These are phyloP conservation scores for Penicillium digitatum DNA, from an alignment of 2,329 filamentous ascomycete species.

Conservation along the genomic window DNA sequence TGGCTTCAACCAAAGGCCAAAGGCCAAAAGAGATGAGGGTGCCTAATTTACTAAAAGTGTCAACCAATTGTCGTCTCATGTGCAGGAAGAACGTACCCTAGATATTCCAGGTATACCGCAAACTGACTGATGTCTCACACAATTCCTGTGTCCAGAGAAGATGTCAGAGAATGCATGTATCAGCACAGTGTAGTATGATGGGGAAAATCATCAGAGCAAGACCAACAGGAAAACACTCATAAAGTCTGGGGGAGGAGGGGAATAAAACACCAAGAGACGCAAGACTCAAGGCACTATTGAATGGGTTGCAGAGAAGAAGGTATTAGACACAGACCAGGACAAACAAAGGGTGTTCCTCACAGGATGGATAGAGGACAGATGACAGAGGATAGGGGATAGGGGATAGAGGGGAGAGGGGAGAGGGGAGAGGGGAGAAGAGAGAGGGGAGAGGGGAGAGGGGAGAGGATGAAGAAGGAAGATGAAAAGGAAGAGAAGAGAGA, in stretches of 20 bases:
- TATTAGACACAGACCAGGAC: neutral
- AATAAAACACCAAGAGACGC: neutral
- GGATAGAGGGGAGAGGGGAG: neutral
- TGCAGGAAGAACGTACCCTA: neutral
- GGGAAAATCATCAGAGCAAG: neutral
- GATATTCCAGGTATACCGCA: neutral
- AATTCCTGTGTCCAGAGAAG: neutral
- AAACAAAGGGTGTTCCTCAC: neutral
- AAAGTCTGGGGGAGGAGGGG: neutral
- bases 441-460: neutral
- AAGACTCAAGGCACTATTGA: neutral
- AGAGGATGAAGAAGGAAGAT: neutral
- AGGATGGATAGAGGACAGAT: neutral
- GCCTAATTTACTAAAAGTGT: neutral
- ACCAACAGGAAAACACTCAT: neutral
- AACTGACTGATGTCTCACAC: neutral
- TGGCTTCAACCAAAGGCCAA: neutral
- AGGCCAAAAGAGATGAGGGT: neutral
- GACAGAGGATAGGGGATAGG: neutral
- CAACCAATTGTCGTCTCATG: neutral
- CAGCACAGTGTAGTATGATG: neutral
- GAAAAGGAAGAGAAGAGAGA: neutral
- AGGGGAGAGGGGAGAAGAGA: neutral
- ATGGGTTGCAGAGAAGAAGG: neutral
- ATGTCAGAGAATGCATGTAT: neutral